A percentile compares a stretch with the other conserved stretches of the same genome.
These are phyloP conservation scores for Aspergillus olivimuriae DNA, from an alignment of 495 filamentous ascomycete species.

Conservation along the genomic window DNA sequence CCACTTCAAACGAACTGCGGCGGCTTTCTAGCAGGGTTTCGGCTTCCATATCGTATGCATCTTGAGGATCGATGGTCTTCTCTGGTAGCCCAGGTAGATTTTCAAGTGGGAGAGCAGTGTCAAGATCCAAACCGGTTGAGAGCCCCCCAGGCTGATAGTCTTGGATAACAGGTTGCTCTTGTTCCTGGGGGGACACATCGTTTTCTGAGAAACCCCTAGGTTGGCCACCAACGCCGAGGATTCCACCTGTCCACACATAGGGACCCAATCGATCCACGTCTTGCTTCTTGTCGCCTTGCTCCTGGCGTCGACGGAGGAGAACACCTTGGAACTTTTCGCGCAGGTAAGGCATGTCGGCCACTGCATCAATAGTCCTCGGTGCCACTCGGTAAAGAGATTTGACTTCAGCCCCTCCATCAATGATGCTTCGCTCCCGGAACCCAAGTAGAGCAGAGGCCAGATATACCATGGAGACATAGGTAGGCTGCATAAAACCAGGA, in stretches of 20 bases:
- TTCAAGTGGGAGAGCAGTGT: not conserved
- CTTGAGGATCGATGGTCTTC: conserved; percentile 13
- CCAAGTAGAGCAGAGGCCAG: conserved; percentile 43
- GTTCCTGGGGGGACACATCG: not conserved
- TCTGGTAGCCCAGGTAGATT: not conserved
- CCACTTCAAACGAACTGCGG: conserved; percentile 2
- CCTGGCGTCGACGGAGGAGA: conserved; percentile 24
- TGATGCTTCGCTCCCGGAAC: conserved; percentile 32
- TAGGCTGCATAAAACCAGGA: conserved; percentile 40
- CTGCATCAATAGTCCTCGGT: conserved; percentile 44
- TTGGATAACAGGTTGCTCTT: not conserved
- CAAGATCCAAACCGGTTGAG: not conserved
- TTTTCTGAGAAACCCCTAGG: conserved; percentile 1
- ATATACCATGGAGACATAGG: conserved; percentile 48
- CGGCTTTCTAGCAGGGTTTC: conserved; percentile 12
- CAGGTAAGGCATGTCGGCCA: conserved; percentile 47
- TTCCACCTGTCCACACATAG: conserved; percentile 30
- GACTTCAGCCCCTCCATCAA: conserved; percentile 21
- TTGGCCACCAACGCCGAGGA: conserved; percentile 20
- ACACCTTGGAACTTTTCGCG: conserved; percentile 37
- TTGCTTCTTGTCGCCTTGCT: conserved; percentile 6
- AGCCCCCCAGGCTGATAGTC: not conserved
- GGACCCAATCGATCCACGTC: conserved; percentile 1
- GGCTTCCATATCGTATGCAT: conserved; percentile 22
- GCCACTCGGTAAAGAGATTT: conserved; percentile 31